Conservation (phyloP, 805 yeast species). For the Martiniozyma abietophila region DNA sequence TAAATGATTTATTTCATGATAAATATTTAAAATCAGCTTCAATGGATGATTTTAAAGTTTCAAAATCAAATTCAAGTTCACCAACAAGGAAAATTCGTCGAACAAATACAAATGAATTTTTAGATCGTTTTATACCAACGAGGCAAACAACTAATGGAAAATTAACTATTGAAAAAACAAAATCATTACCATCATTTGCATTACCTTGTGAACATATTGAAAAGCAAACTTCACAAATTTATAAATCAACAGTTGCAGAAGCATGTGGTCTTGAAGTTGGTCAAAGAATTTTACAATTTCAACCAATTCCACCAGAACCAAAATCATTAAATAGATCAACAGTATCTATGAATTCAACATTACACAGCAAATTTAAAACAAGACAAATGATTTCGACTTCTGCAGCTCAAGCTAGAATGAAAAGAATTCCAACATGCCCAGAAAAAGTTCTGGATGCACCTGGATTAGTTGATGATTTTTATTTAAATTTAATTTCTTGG, state of each 20-base stretch:
- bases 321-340: constrained; percentile 15
- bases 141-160: constrained; percentile 41
- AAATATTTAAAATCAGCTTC: constrained; percentile 3
- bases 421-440: constrained; percentile 79
- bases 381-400: constrained; percentile 28
- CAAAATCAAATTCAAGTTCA: constrained; percentile 8
- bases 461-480: constrained; percentile 87
- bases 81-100: constrained; percentile 23
- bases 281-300: constrained; percentile 75
- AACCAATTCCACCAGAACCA: constrained; percentile 73
- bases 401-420: constrained; percentile 56
- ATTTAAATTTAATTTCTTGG: constrained; percentile 82
- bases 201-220: constrained; percentile 47
- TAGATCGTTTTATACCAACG: constrained; percentile 56
- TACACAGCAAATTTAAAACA: constrained; percentile 13
- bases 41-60: constrained; percentile 1
- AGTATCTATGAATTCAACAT: constrained; percentile 12
- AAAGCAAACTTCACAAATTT: constrained; percentile 45
- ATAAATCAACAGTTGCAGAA: constrained; percentile 78
- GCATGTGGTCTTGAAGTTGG: constrained; percentile 88
- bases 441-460: constrained; percentile 95
- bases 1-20: constrained; percentile 10
- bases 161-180: constrained; percentile 29
- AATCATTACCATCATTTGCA: constrained; percentile 24
- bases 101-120: constrained; percentile 28